Evolutionary conservation across 768 basidiomycete genomes (phyloP).

Genomic region (Boletellus sp.): DNA sequence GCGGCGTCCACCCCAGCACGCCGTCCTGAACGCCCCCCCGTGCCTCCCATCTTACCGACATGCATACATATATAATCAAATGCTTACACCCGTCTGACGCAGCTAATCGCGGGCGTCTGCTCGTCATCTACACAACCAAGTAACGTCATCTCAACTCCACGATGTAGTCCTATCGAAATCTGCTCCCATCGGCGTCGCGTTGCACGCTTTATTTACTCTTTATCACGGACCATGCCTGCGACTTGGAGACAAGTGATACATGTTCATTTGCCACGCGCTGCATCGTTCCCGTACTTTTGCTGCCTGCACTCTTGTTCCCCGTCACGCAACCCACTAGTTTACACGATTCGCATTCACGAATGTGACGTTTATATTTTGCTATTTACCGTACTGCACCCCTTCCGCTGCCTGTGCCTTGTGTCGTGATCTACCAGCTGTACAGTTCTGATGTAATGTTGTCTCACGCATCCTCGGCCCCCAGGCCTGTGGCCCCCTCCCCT

Average conservation of each 20-base stretch:
- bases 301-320: conserved; percentile 24
- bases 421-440: conserved; percentile 23
- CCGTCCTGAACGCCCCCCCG: conserved; percentile 10
- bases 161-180: conserved; percentile 29
- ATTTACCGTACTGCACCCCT: not conserved
- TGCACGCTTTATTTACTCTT: conserved; percentile 17
- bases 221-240: conserved; percentile 31
- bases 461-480: conserved; percentile 22
- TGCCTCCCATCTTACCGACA: conserved; percentile 26
- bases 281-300: conserved; percentile 17
- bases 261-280: conserved; percentile 11
- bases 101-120: conserved; percentile 27
- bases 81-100: conserved; percentile 24
- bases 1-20: conserved; percentile 14
- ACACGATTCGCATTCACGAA: conserved; percentile 20
- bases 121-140: conserved; percentile 18
- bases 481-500: not conserved
- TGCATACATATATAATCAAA: conserved; percentile 21
- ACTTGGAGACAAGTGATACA: conserved; percentile 28
- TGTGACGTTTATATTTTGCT: conserved; percentile 11
- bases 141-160: conserved; percentile 25
- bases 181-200: conserved; percentile 13
- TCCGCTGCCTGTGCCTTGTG: not conserved
- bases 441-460: conserved; percentile 28
- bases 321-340: conserved; percentile 15